Conservation (phyloP, 805 yeast genomes). For the Lipomyces yamadae region DNA sequence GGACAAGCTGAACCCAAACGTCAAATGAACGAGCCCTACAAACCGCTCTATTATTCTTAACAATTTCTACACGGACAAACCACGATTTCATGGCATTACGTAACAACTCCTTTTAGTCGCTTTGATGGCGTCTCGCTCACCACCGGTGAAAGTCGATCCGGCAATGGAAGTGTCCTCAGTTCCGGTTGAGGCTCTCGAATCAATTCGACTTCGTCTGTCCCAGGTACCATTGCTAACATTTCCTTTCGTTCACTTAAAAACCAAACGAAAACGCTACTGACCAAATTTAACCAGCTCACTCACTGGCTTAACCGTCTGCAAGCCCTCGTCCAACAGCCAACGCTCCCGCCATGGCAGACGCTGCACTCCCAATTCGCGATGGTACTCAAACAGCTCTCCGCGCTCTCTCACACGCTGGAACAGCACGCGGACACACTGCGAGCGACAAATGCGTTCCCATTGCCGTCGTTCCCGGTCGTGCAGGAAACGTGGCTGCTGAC, state of each 20-base stretch:
- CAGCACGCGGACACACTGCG: slow-evolving; percentile 62
- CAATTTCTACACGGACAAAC: no score
- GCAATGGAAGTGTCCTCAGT: slow-evolving; percentile 48
- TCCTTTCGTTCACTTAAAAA: no score
- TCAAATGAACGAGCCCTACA: no score
- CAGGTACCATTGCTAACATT: slow-evolving; percentile 47
- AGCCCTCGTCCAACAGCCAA: slow-evolving; percentile 33
- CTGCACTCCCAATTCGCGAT: slow-evolving; percentile 85
- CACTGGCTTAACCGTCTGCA: slow-evolving; percentile 33
- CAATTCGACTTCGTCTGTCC: slow-evolving; percentile 63
- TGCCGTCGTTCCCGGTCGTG: slow-evolving; percentile 81
- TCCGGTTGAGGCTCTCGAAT: slow-evolving; percentile 66
- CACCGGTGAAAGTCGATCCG: slow-evolving; percentile 19
- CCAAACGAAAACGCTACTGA: neutral
- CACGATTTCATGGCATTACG: neutral
- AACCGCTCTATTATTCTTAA: no score
- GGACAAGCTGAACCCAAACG: neutral
- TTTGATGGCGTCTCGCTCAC: neutral
- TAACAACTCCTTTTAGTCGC: neutral
- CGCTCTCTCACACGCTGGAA: slow-evolving; percentile 73
- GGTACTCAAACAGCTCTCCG: slow-evolving; percentile 76
- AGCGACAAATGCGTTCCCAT: slow-evolving; percentile 78
- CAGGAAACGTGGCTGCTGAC: slow-evolving; percentile 82
- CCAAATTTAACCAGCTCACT: slow-evolving; percentile 8
- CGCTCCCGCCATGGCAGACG: slow-evolving; percentile 62